Evolutionary conservation across 192 early-diverging fungal genomes (phyloP).

Genomic region (Coemansia sp.): DNA sequence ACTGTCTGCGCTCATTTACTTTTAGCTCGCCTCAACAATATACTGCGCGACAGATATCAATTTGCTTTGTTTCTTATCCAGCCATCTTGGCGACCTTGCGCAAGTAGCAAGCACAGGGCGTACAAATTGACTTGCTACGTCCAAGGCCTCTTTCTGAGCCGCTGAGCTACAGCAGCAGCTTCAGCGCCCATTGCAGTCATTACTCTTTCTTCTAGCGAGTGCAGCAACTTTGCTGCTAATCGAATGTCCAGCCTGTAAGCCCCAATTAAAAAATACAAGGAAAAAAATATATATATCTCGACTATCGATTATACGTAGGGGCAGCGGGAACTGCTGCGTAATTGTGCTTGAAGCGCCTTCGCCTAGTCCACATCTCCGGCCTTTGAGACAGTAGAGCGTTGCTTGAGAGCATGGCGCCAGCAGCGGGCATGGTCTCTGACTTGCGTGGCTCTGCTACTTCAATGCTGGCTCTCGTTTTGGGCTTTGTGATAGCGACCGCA

Average conservation of each 20-base stretch:
- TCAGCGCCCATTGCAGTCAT: no score
- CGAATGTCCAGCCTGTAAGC: no score
- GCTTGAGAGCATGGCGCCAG: not conserved
- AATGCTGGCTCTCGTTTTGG: not conserved
- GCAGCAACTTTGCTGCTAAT: no score
- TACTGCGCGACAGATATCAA: not conserved
- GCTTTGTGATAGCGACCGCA: not conserved
- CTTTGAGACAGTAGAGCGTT: not conserved
- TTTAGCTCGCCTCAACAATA: not conserved
- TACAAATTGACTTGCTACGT: no score
- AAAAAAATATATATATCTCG: not conserved
- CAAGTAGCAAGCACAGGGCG: no score
- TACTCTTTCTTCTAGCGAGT: no score
- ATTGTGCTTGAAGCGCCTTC: not conserved
- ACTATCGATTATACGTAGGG: not conserved
- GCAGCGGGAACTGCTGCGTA: not conserved
- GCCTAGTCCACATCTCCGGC: slow-evolving; percentile 14
- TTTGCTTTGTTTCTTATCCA: no score
- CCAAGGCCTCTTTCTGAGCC: not conserved
- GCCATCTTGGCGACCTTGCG: no score
- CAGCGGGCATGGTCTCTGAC: not conserved
- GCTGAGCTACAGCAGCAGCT: not conserved
- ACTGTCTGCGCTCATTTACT: not conserved
- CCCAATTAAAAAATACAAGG: not conserved
- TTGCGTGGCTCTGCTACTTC: not conserved